phyloP scores from a whole-genome alignment of 163 green algal genomes.

The Prototheca wickerhamii region DNA sequence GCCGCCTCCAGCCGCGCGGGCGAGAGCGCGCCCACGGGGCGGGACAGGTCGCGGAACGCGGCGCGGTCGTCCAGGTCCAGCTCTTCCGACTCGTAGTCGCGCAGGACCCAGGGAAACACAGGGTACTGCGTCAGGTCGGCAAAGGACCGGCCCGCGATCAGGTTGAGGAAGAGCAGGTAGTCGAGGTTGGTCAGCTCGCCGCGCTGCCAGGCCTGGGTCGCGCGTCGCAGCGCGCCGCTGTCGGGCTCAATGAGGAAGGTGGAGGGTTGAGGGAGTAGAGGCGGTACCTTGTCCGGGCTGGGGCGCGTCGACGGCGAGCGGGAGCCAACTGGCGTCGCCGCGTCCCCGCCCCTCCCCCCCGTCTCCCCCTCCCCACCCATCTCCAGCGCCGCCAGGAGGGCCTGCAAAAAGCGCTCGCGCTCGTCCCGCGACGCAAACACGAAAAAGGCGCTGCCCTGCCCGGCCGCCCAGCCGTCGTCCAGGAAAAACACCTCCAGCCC shows the following conservation, averaged over 20 bases:
- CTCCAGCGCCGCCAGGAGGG: slow-evolving; percentile 27
- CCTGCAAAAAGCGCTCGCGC: slow-evolving; percentile 26
- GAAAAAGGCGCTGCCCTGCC: slow-evolving; percentile 60
- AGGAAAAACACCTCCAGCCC: slow-evolving; percentile 49
- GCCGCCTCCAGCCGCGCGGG: slow-evolving; percentile 55
- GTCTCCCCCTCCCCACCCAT: slow-evolving; percentile 21
- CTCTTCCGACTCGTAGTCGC: slow-evolving; percentile 55
- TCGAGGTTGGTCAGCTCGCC: slow-evolving; percentile 83
- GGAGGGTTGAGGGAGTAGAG: neutral
- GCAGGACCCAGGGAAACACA: slow-evolving; percentile 89
- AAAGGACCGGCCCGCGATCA: slow-evolving; percentile 79
- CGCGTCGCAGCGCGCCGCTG: slow-evolving; percentile 48
- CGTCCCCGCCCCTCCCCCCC: neutral
- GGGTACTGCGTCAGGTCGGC: slow-evolving; percentile 90
- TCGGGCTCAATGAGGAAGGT: slow-evolving; percentile 35
- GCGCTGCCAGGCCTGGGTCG: slow-evolving; percentile 66
- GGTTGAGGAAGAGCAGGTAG: slow-evolving; percentile 82
- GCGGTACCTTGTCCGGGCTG: neutral
- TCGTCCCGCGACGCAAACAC: slow-evolving; percentile 45
- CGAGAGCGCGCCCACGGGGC: slow-evolving; percentile 88
- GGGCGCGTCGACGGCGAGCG: neutral
- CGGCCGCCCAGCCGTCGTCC: neutral
- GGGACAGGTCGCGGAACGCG: slow-evolving; percentile 86
- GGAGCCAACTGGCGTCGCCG: neutral
- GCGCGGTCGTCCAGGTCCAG: slow-evolving; percentile 60